A percentile compares a stretch with the other conserved stretches of the same genome.
Evolutionary conservation across 257 asterid species (phyloP).

Genomic region (Fraxinus excelsior): DNA sequence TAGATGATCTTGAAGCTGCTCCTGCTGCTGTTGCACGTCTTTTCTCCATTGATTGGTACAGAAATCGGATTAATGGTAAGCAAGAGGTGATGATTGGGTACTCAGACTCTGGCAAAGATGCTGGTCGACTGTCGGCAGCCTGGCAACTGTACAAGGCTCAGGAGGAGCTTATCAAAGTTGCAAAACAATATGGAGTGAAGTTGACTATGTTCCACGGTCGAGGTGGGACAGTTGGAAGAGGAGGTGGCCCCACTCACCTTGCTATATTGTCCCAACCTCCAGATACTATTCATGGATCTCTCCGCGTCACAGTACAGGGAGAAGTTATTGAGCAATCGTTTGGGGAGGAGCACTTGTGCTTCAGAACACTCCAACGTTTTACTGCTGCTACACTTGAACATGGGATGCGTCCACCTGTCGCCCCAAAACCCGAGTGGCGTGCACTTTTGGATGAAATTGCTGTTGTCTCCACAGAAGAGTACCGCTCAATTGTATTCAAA

Average conservation of each 20-base stretch:
- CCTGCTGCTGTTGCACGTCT: conserved; percentile 61
- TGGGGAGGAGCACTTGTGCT: conserved; percentile 55
- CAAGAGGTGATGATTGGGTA: conserved; percentile 66
- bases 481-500: conserved; percentile 50
- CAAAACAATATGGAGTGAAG: conserved; percentile 50
- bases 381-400: conserved; percentile 56
- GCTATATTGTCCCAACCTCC: conserved; percentile 66
- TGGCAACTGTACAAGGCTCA: conserved; percentile 63
- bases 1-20: conserved; percentile 49
- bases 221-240: conserved; percentile 63
- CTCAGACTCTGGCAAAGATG: conserved; percentile 67
- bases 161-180: conserved; percentile 53
- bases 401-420: conserved; percentile 52
- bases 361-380: conserved; percentile 59
- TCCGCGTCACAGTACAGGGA: conserved; percentile 58
- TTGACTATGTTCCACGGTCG: conserved; percentile 63
- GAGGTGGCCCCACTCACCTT: conserved; percentile 65
- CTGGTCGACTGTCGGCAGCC: conserved; percentile 59
- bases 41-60: conserved; percentile 57
- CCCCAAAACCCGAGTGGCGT: conserved; percentile 63
- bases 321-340: conserved; percentile 61
- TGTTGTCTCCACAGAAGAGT: conserved; percentile 42
- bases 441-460: conserved; percentile 52
- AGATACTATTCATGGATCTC: conserved; percentile 52
- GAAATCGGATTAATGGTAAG: conserved; percentile 46